A percentile compares a stretch with the other conserved stretches of the same genome.
These are phyloP conservation scores for Acer negundo DNA, from an alignment of 345 rosid genomes.

Conservation along the genomic window DNA sequence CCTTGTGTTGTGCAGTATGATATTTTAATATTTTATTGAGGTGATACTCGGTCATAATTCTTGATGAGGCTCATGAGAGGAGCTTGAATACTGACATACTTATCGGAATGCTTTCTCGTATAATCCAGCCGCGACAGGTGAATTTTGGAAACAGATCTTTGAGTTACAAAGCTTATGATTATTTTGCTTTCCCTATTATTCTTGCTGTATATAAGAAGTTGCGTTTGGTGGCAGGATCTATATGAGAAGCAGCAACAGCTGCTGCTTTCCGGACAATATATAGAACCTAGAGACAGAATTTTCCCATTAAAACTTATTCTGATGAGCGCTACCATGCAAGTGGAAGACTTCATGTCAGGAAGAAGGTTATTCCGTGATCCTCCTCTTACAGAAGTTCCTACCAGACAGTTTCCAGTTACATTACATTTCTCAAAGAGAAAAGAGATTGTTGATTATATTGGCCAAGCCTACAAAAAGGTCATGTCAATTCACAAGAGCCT, in stretches of 20 bases:
- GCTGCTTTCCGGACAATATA: slow-evolving; percentile 51
- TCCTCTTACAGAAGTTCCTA: slow-evolving; percentile 82
- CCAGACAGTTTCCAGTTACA: slow-evolving; percentile 80
- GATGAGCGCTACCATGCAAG: slow-evolving; percentile 93
- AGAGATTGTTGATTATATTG: slow-evolving; percentile 79
- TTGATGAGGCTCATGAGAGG: slow-evolving; percentile 96
- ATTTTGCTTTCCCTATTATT: slow-evolving; percentile 11
- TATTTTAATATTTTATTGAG: slow-evolving; percentile 64
- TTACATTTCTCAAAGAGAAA: slow-evolving; percentile 82
- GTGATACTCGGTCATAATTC: slow-evolving; percentile 79
- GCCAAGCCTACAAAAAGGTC: slow-evolving; percentile 85
- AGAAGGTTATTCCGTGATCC: slow-evolving; percentile 67
- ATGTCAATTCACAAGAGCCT: slow-evolving; percentile 81
- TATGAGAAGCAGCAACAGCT: slow-evolving; percentile 65
- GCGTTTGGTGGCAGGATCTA: slow-evolving; percentile 40
- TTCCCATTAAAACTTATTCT: slow-evolving; percentile 75
- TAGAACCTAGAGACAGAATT: slow-evolving; percentile 50
- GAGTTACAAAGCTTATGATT: slow-evolving; percentile 1
- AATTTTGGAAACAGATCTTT: slow-evolving; percentile 15
- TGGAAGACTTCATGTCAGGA: slow-evolving; percentile 76
- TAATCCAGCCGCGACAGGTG: slow-evolving; percentile 72
- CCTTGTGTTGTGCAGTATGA: slow-evolving; percentile 62
- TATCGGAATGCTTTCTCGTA: slow-evolving; percentile 86
- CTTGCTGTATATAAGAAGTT: slow-evolving; percentile 10
- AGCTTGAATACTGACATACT: slow-evolving; percentile 94